phyloP scores from a whole-genome alignment of 2,329 filamentous ascomycete genomes.

The Xylariaceae sp. region DNA sequence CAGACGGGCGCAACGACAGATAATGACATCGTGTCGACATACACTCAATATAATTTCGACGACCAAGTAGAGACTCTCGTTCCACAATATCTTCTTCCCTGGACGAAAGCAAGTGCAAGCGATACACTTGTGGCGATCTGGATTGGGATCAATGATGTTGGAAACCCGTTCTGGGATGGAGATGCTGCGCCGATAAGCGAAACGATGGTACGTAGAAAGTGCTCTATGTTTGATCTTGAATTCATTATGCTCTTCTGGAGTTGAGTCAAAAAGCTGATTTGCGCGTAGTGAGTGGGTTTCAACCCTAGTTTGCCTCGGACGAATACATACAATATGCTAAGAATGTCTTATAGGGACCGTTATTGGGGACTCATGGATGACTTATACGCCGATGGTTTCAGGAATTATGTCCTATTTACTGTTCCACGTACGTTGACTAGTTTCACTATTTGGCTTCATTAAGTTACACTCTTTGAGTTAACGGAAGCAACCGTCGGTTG shows the following conservation, averaged over 20 bases:
- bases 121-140: slow-evolving; percentile 27
- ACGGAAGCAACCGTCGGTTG: too few species aligned
- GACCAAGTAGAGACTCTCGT: slow-evolving; percentile 26
- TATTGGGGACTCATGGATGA: slow-evolving; percentile 19
- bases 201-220: too few species aligned
- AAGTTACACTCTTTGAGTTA: too few species aligned
- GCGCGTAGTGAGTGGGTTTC: too few species aligned
- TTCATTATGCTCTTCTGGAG: too few species aligned
- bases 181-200: slow-evolving; percentile 13
- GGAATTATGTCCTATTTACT: slow-evolving; percentile 20
- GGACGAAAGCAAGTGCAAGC: slow-evolving; percentile 9
- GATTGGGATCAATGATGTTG: slow-evolving; percentile 31
- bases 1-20: slow-evolving; percentile 44
- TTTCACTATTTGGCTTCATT: too few species aligned
- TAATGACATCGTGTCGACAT: slow-evolving; percentile 37
- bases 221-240: too few species aligned
- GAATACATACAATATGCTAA: too few species aligned
- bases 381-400: slow-evolving; percentile 16
- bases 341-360: neutral
- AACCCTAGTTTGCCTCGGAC: too few species aligned
- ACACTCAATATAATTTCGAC: slow-evolving; percentile 24
- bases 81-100: slow-evolving; percentile 13
- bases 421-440: slow-evolving; percentile 16
- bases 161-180: slow-evolving; percentile 32
- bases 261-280: too few species aligned